A percentile compares a stretch with the other conserved stretches of the same genome.
These are phyloP conservation scores for Lactarius psammicola DNA, from an alignment of 768 basidiomycete species.

Conservation along the genomic window DNA sequence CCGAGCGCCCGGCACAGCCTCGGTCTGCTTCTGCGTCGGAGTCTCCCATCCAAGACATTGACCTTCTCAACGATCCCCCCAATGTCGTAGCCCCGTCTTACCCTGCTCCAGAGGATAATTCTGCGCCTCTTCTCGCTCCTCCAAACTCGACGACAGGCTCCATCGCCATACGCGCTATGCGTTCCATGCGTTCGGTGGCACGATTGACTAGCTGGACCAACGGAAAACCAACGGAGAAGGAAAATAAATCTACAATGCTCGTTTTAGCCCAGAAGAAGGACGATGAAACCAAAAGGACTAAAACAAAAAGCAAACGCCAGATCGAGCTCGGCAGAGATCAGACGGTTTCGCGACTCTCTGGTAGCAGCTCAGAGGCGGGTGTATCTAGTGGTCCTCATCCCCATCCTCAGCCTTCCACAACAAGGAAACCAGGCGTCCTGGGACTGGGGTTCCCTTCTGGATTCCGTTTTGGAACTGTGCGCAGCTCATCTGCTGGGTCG, in stretches of 20 bases:
- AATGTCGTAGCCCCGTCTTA: not conserved
- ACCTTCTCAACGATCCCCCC: not conserved
- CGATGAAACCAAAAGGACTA: constrained; percentile 39
- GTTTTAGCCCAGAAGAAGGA: constrained; percentile 34
- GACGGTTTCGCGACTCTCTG: constrained; percentile 44
- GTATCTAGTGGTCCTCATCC: constrained; percentile 39
- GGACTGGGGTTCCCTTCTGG: constrained; percentile 62
- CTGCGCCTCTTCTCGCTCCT: constrained; percentile 21
- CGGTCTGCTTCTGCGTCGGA: constrained; percentile 27
- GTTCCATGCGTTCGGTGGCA: constrained; percentile 69
- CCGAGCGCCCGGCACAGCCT: constrained; percentile 27
- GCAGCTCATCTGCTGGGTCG: constrained; percentile 25
- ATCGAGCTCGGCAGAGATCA: constrained; percentile 35
- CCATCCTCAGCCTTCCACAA: constrained; percentile 6
- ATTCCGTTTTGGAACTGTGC: constrained; percentile 37
- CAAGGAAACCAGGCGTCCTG: constrained; percentile 53
- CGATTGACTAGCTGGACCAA: constrained; percentile 73
- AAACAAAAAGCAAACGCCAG: constrained; percentile 30
- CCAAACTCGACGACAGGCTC: constrained; percentile 45
- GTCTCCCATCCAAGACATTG: constrained; percentile 24
- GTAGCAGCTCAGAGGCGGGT: constrained; percentile 71
- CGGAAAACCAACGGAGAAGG: constrained; percentile 43
- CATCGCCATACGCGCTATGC: constrained; percentile 76
- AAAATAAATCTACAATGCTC: constrained; percentile 23
- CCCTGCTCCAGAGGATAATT: constrained; percentile 24